These are phyloP conservation scores for Aspergillus terreus DNA, from an alignment of 2,329 filamentous ascomycete genomes.

Conservation along the genomic window DNA sequence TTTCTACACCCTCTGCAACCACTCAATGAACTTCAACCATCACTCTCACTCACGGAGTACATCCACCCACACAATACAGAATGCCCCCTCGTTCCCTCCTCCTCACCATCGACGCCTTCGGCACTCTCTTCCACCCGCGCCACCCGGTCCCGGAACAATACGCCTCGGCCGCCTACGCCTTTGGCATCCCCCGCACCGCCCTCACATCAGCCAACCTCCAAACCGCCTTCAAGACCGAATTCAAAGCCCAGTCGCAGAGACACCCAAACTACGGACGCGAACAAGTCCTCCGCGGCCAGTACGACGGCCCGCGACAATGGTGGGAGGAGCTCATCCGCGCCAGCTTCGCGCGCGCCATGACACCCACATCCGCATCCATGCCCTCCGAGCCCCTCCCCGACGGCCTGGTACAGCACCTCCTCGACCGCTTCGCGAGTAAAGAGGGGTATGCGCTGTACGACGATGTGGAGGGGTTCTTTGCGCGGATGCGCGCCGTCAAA, in stretches of 20 bases:
- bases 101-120: slow-evolving; percentile 45
- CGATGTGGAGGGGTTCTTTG: slow-evolving; percentile 38
- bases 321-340: slow-evolving; percentile 41
- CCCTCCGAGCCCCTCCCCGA: slow-evolving; percentile 22
- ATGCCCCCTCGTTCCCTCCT: slow-evolving; percentile 28
- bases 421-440: slow-evolving; percentile 37
- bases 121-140: slow-evolving; percentile 42
- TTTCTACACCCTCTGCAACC: not conserved
- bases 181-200: slow-evolving; percentile 27
- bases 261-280: slow-evolving; percentile 45
- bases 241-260: slow-evolving; percentile 26
- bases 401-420: slow-evolving; percentile 30
- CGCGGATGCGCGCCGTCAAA: slow-evolving; percentile 21
- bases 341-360: slow-evolving; percentile 30
- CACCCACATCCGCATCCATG: slow-evolving; percentile 4
- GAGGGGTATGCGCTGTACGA: slow-evolving; percentile 40
- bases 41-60: not conserved
- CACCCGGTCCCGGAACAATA: slow-evolving; percentile 39
- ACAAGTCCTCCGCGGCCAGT: slow-evolving; percentile 30
- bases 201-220: slow-evolving; percentile 26
- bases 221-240: slow-evolving; percentile 35
- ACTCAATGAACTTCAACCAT: not conserved
- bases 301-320: slow-evolving; percentile 41
- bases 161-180: slow-evolving; percentile 33
- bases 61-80: not conserved